These are phyloP conservation scores for Naganishia liquefaciens DNA, from an alignment of 1,284 basidiomycete genomes.

Conservation along the genomic window DNA sequence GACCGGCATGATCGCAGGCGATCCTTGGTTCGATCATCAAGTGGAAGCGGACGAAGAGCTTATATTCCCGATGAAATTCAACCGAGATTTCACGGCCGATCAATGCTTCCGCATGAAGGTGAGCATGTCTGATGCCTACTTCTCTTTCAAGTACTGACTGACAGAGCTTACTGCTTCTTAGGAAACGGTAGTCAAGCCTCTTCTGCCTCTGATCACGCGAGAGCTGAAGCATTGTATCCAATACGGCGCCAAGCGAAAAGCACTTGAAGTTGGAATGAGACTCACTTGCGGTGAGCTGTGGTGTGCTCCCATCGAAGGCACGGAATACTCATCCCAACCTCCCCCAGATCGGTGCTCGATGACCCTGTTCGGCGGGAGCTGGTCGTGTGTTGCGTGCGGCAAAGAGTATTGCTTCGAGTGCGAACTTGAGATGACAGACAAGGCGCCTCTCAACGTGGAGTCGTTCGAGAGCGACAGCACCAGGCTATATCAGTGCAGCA, in stretches of 20 bases:
- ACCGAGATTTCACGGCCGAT: slow-evolving; percentile 38
- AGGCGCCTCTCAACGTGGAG: slow-evolving; percentile 37
- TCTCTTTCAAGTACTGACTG: too few relatives aligned
- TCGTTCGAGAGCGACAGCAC: not conserved
- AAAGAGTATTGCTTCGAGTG: slow-evolving; percentile 86
- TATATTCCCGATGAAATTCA: slow-evolving; percentile 47
- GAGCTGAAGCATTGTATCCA: slow-evolving; percentile 70
- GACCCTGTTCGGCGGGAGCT: slow-evolving; percentile 83
- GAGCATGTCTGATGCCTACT: slow-evolving; percentile 14
- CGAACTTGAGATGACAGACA: slow-evolving; percentile 64
- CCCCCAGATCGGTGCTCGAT: slow-evolving; percentile 82
- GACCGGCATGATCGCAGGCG: slow-evolving; percentile 43
- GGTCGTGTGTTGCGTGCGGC: slow-evolving; percentile 86
- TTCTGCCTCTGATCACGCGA: slow-evolving; percentile 67
- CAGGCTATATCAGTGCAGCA: slow-evolving; percentile 4
- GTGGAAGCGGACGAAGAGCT: slow-evolving; percentile 39
- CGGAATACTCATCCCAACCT: slow-evolving; percentile 14
- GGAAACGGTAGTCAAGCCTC: slow-evolving; percentile 65
- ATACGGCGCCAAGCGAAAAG: slow-evolving; percentile 66
- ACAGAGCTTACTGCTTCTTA: slow-evolving; percentile 15
- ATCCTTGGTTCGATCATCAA: slow-evolving; percentile 45
- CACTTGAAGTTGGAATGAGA: slow-evolving; percentile 73
- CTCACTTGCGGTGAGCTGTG: slow-evolving; percentile 72
- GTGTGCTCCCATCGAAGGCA: slow-evolving; percentile 6
- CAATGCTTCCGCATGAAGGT: slow-evolving; percentile 46